Base-by-base conservation (phyloP, 1,284 basidiomycete genomes). In the Irpex sp. region DNA sequence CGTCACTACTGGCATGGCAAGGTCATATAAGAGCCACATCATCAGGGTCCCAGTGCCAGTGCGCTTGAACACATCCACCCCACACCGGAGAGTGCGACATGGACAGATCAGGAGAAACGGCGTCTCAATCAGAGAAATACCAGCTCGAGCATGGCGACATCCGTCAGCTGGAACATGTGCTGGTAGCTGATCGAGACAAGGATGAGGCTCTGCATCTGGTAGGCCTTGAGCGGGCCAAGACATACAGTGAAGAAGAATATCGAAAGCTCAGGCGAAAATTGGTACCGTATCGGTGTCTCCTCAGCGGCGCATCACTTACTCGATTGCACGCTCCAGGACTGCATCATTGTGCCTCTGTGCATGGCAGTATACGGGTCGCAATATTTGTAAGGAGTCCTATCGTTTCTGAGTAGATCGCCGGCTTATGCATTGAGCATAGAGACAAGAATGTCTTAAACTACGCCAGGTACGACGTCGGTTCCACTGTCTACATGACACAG, bases 381-480 rank as follows among this genome's bases (percentile, higher is more conserved):
- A 69, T 88, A 82, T 65, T 72, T 88, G 86, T 87, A 69, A 59
- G 79, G 60, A 31, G 11, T 17, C 19, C 49, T 8, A 21, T 8
- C 8, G 17, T 50, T 50, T 21, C 9, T n/a, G 57, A 33, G 65
- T 51, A 13, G 35, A 19, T 17, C 11, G 4, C n/a, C 6, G 57
- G 8, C 60, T 55, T 60, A 55, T 33, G 9, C n/a, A 5, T 36
- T 53, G 50, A 26, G 26, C 26, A 57, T 63, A 87, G 87, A 63
- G 87, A 89, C 72, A 89, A 89, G 76, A 88, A 84, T 5, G 83
- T 85, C 11, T 71, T 88, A 39, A 88, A 88, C 70, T 89, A 88
- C 76, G 85, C 85, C 19, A 87, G 85, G 85, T 81, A 67, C 15
- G 8, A 43, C 43, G 67, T 61, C 9, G n/a, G 5, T n/a, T 3